Base-by-base conservation (phyloP, 495 filamentous ascomycete species). In the Trichoderma gamsii region DNA sequence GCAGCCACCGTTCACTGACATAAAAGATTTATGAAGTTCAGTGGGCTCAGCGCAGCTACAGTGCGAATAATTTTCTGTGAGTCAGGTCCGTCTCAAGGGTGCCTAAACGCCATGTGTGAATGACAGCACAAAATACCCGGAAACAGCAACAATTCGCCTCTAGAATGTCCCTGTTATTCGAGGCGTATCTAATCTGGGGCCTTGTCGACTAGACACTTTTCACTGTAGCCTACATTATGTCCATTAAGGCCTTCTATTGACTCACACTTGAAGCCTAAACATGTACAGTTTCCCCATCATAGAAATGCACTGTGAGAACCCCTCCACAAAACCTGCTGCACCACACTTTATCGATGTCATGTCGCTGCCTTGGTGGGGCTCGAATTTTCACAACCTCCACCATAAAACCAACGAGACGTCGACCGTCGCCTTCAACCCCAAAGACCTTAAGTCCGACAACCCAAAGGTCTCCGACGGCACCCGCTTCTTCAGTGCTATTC, bases 311-410 rank as follows among this genome's bases (percentile, higher is more conserved):
- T 44, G 65, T 66, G 4, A 11, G 32, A 23, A 16, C 63, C 63
- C 63, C 63, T 65, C 63, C 63, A 61, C 25, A 65, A 65, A 15
- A 43, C 65, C 29, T 18, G 25, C 65, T 29, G 21, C 18, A 21
- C 9, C n/a, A 21, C 32, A 23, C 29, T 27, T 46, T 46, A 23
- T 12, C 38, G 64, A 46, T 46, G 64, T 65, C 65, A 66, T 44
- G 43, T 32, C 63, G 63, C 41, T 44, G 43, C 44, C 27, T 66
- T 66, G 65, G 65, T 66, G 65, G 65, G 65, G 65, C 65, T 46
- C 41, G 65, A 66, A 66, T 66, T 66, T 66, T 66, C 65, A 65
- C 63, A 44, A 13, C 65, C 43, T 32, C 32, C 38, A 66, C 65
- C 44, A 25, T 41, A 46, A 41, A 41, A 35, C 29, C 38, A 41